These are phyloP conservation scores for Sugiyamaella smithiae DNA, from an alignment of 805 yeast genomes.

Conservation along the genomic window DNA sequence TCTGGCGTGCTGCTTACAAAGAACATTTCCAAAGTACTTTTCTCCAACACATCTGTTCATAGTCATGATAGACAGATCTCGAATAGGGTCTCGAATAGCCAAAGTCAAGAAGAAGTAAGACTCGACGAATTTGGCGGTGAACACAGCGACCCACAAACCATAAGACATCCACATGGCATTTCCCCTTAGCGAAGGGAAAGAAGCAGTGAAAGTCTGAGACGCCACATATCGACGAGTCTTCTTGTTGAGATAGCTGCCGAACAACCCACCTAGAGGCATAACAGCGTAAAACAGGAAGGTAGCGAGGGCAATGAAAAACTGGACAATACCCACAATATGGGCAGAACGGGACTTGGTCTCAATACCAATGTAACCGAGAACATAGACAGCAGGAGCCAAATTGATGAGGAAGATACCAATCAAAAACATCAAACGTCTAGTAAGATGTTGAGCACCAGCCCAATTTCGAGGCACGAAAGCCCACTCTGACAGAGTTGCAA, in stretches of 20 bases:
- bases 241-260: slow-evolving; percentile 88
- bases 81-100: slow-evolving; percentile 91
- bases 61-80: slow-evolving; percentile 75
- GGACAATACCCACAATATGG: slow-evolving; percentile 49
- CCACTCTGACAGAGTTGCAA: slow-evolving; percentile 92
- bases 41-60: slow-evolving; percentile 94
- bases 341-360: slow-evolving; percentile 35
- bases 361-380: slow-evolving; percentile 50
- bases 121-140: slow-evolving; percentile 83
- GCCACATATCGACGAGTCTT: slow-evolving; percentile 53
- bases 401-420: slow-evolving; percentile 63
- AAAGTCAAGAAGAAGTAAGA: slow-evolving; percentile 89
- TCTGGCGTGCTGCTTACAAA: slow-evolving; percentile 84
- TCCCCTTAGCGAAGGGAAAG: slow-evolving; percentile 75
- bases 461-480: slow-evolving; percentile 94
- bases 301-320: slow-evolving; percentile 82
- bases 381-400: slow-evolving; percentile 81
- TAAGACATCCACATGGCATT: slow-evolving; percentile 96
- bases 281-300: slow-evolving; percentile 83
- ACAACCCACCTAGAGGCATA: slow-evolving; percentile 96
- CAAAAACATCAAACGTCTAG: slow-evolving; percentile 81
- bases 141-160: slow-evolving; percentile 84
- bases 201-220: slow-evolving; percentile 94
- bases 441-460: slow-evolving; percentile 98
- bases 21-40: slow-evolving; percentile 70